Evolutionary conservation across 129 eudicot genomes (phyloP).

Genomic region (Flaveria linearis): DNA sequence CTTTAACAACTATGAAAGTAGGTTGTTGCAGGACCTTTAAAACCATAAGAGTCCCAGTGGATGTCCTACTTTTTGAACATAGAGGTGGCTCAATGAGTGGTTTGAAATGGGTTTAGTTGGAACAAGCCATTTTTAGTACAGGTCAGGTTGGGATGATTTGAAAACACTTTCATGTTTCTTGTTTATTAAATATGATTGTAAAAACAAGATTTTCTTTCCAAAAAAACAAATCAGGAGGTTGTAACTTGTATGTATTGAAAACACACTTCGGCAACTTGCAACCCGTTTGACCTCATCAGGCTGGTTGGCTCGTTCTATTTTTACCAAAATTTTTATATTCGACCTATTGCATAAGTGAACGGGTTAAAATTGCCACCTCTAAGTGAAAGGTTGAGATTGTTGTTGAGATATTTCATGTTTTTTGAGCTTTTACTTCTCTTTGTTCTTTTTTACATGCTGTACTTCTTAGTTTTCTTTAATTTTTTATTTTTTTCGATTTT

Average conservation of each 20-base stretch:
- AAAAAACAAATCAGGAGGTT: no score
- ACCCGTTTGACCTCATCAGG: background rate
- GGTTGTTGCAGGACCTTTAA: slow-evolving; percentile 18
- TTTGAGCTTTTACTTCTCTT: background rate
- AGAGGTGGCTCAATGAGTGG: background rate
- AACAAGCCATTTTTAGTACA: background rate
- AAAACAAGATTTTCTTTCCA: background rate
- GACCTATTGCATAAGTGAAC: background rate
- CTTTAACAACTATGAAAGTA: background rate
- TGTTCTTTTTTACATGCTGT: background rate
- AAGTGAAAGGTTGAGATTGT: slow-evolving; percentile 7
- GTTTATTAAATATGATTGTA: background rate
- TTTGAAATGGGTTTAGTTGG: background rate
- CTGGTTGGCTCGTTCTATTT: background rate
- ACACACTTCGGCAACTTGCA: background rate
- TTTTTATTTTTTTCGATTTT: background rate
- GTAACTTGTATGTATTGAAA: background rate
- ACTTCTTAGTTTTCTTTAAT: background rate
- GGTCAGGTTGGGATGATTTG: background rate
- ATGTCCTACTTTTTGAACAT: slow-evolving; percentile 11
- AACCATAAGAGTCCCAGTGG: slow-evolving; percentile 4
- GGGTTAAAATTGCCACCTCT: background rate
- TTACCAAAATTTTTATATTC: background rate
- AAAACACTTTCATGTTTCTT: background rate
- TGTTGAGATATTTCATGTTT: background rate